Evolutionary conservation across 805 yeast genomes (phyloP), one percentile per base, ranked within the genome.

Genomic region (Hanseniaspora guilliermondii): DNA sequence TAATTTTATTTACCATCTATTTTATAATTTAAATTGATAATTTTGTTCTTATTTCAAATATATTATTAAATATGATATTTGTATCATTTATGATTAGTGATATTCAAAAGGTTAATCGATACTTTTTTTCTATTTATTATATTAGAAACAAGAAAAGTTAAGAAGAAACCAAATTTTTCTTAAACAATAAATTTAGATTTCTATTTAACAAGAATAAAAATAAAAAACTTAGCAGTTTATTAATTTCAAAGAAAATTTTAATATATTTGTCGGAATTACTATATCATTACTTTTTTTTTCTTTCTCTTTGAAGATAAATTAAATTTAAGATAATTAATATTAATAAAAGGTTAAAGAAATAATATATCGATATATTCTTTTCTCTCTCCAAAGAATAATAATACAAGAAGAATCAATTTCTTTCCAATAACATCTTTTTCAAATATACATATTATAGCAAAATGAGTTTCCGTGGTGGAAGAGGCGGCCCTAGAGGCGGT

Each of bases 401-500:
- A 21, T n/a, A 47, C 24, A 21, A 14, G n/a, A 32, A 52, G 49
- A 49, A 32, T 50, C 47, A 38, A 14, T 44, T 38, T 49, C 55
- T 52, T 11, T 21, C 27, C 38, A 38, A 38, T 30, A 19, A 39
- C 40, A 6, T 5, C 17, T 25, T 47, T 53, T 33, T 37, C 17
- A 36, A 48, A 39, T 7, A 47, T 25, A 45, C 17, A 30, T 39
- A 53, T 56, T 38, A 46, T n/a, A 44, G 37, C 24, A 50, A 27
- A 55, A 72, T 72, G 76, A 71, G 72, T 63, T 67, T 66, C 56
- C 68, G 73, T 67, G 72, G 71, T 47, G 68, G 67, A 55, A 68
- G 74, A 65, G 70, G 68, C 40, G 68, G 70, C 49, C 57, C 59
- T 47, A 66, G 80, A 64, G 77, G 78, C 35, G 75, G 76, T 58